These are phyloP conservation scores for Venturia effusa DNA, from an alignment of 2,329 filamentous ascomycete species.

Conservation along the genomic window DNA sequence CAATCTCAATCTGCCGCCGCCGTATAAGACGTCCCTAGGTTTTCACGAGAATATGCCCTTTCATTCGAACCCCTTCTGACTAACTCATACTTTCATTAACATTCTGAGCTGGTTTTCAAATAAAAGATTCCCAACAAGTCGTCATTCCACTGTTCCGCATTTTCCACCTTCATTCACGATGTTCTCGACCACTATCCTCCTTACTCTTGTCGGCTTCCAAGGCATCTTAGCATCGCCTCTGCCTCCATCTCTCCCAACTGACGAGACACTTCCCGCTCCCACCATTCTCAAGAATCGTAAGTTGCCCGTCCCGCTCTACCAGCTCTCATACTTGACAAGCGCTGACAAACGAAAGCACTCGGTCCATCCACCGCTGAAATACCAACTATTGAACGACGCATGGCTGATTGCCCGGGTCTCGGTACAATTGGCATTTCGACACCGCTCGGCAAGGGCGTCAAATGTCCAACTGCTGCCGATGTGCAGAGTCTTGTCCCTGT, in stretches of 20 bases:
- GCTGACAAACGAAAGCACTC: not conserved
- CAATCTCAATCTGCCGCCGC: not conserved
- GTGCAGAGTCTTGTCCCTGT: not conserved
- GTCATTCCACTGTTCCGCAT: not conserved
- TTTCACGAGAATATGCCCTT: not conserved
- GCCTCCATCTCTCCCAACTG: not conserved
- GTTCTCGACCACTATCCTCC: not conserved
- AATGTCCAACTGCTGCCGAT: not conserved
- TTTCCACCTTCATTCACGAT: not conserved
- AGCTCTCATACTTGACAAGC: too few species aligned
- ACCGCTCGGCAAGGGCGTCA: not conserved
- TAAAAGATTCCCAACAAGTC: not conserved
- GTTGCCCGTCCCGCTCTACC: not conserved
- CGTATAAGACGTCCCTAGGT: not conserved
- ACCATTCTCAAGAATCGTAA: not conserved
- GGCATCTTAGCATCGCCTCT: not conserved
- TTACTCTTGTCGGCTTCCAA: not conserved
- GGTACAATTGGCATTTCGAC: not conserved
- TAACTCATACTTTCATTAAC: not conserved
- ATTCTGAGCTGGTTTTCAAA: not conserved
- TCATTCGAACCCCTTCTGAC: not conserved
- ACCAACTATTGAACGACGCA: not conserved
- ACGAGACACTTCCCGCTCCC: not conserved
- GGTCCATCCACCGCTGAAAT: not conserved
- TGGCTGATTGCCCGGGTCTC: not conserved